Conservation (phyloP, 805 yeast genomes). For the Suhomyces kilbournensis region DNA sequence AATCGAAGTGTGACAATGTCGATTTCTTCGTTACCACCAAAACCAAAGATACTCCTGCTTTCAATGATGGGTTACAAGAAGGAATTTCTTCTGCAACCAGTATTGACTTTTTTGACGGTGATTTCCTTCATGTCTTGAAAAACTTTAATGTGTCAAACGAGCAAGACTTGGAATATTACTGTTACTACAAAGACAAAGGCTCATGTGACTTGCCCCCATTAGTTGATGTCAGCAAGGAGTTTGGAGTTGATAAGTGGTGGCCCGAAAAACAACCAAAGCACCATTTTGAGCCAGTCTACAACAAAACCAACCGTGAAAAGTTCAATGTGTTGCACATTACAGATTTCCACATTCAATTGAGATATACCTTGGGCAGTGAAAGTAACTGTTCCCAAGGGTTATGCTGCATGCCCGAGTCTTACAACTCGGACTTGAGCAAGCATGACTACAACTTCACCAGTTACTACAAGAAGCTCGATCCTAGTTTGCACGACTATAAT, state of each 20-base stretch:
- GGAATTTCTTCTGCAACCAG: slow-evolving; percentile 25
- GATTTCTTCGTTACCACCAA: slow-evolving; percentile 40
- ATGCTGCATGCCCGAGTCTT: slow-evolving; percentile 59
- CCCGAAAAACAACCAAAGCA: slow-evolving; percentile 30
- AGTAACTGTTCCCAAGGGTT: slow-evolving; percentile 53
- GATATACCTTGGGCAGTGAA: slow-evolving; percentile 53
- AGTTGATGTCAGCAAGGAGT: slow-evolving; percentile 44
- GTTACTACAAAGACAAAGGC: slow-evolving; percentile 43
- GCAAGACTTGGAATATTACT: slow-evolving; percentile 47
- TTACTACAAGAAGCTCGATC: slow-evolving; percentile 18
- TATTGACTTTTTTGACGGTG: slow-evolving; percentile 37
- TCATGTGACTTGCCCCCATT: slow-evolving; percentile 53
- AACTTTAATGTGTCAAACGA: slow-evolving; percentile 36
- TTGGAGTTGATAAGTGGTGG: slow-evolving; percentile 31
- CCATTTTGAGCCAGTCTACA: slow-evolving; percentile 28
- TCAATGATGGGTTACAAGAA: slow-evolving; percentile 14
- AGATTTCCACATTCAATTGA: slow-evolving; percentile 62
- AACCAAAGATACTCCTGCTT: slow-evolving; percentile 7
- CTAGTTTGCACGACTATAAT: slow-evolving; percentile 10
- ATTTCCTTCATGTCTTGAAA: slow-evolving; percentile 35
- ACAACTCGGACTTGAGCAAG: slow-evolving; percentile 27
- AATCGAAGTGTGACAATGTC: slow-evolving; percentile 30
- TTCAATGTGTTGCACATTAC: slow-evolving; percentile 65
- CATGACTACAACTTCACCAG: slow-evolving; percentile 29
- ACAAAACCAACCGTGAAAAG: slow-evolving; percentile 23